Evolutionary conservation across 164 flowering plant genomes (phyloP).

Genomic region (Brasenia schreberi): DNA sequence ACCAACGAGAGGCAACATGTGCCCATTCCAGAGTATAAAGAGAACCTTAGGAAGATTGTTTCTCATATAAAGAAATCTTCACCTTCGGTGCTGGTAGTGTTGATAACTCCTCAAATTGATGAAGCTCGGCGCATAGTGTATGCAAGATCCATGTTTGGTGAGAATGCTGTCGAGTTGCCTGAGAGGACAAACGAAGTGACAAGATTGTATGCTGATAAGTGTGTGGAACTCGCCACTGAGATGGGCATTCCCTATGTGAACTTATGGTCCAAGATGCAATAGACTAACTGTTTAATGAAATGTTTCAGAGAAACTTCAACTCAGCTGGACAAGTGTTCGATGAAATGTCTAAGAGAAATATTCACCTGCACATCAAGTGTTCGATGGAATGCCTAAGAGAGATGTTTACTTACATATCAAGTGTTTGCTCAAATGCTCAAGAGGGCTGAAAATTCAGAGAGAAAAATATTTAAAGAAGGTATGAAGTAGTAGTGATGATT

Average conservation of each 20-base stretch:
- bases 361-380: no score
- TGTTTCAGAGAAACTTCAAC: no score
- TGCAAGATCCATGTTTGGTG: conserved; percentile 56
- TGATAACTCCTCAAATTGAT: conserved; percentile 74
- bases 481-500: no score
- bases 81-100: conserved; percentile 38
- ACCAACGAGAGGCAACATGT: conserved; percentile 61
- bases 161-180: conserved; percentile 41
- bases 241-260: conserved; percentile 39
- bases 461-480: no score
- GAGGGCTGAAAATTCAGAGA: no score
- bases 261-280: conserved; percentile 91
- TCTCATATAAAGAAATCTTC: conserved; percentile 62
- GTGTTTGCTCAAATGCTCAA: no score
- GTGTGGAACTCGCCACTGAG: conserved; percentile 58
- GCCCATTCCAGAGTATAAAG: conserved; percentile 72
- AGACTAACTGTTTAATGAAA: conserved; percentile 15
- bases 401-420: no score
- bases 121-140: conserved; percentile 48
- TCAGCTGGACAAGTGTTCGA: no score
- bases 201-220: conserved; percentile 58
- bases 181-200: conserved; percentile 75
- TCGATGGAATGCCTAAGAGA: no score
- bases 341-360: no score
- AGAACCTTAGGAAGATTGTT: conserved; percentile 58